Evolutionary conservation across 2,329 filamentous ascomycete genomes (phyloP).

Genomic region (Aschersonia sp.): DNA sequence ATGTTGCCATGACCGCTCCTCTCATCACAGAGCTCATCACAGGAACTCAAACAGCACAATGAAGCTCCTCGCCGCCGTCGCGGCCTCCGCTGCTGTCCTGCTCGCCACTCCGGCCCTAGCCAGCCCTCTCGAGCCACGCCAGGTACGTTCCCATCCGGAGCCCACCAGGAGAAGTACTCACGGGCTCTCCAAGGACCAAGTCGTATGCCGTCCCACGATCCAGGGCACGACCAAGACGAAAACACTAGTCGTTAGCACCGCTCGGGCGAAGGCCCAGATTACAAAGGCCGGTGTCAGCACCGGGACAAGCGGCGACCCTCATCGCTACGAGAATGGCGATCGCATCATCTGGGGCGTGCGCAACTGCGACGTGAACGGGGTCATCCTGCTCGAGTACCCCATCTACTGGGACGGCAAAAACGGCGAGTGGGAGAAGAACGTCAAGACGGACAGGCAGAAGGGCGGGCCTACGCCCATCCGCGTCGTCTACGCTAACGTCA

Average conservation of each 20-base stretch:
- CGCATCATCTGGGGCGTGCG: neutral
- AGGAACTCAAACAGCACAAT: neutral
- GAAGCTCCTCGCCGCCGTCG: constrained; percentile 1
- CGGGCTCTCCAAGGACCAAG: too few species aligned
- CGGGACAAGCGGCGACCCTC: constrained; percentile 4
- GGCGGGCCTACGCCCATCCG: constrained; percentile 3
- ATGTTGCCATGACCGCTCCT: neutral
- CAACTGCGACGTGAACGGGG: constrained; percentile 2
- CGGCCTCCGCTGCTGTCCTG: too few species aligned
- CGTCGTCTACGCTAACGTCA: constrained; percentile 3
- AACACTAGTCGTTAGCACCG: neutral
- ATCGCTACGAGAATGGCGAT: constrained; percentile 3
- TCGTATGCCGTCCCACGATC: constrained; percentile 2
- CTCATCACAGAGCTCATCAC: neutral
- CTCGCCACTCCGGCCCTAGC: neutral
- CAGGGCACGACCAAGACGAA: neutral
- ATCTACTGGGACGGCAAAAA: constrained; percentile 3
- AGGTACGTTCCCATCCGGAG: neutral
- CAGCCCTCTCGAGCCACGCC: neutral
- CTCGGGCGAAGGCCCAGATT: neutral
- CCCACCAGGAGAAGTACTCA: too few species aligned
- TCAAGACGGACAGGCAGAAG: constrained; percentile 1
- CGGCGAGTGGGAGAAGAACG: constrained; percentile 2
- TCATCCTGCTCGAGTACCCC: constrained; percentile 3
- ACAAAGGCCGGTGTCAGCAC: constrained; percentile 2